Percentiles rank a stretch among this genome's conserved stretches.
Conservation (phyloP, 129 eudicot species). For the Rutidosis leptorrhynchoides region DNA sequence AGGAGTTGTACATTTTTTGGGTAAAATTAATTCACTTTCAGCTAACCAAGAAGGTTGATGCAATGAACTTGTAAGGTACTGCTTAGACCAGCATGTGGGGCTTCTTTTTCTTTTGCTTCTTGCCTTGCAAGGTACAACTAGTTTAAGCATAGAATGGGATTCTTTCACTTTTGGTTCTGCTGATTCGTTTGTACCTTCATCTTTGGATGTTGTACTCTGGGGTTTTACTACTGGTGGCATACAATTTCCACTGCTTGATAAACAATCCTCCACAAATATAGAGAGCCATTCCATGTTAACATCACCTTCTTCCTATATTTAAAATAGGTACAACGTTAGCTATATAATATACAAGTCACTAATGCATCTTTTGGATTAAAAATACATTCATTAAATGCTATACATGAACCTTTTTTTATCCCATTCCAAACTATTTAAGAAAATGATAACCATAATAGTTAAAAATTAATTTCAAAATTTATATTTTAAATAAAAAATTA, state of each 20-base stretch:
- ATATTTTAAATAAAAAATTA: too few relatives aligned
- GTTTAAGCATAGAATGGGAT: slow-evolving; percentile 24
- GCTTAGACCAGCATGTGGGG: slow-evolving; percentile 23
- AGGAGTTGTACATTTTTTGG: slow-evolving; percentile 30
- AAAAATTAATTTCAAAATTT: too few relatives aligned
- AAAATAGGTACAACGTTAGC: not conserved
- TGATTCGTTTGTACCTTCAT: slow-evolving; percentile 16
- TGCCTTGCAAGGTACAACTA: slow-evolving; percentile 41
- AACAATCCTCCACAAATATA: slow-evolving; percentile 56
- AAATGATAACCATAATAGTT: too few relatives aligned
- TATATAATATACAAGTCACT: not conserved
- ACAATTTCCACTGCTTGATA: slow-evolving; percentile 41
- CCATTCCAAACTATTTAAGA: not conserved
- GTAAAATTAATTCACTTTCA: slow-evolving; percentile 41
- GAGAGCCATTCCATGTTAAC: slow-evolving; percentile 59
- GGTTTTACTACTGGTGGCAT: slow-evolving; percentile 32
- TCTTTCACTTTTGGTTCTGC: slow-evolving; percentile 1
- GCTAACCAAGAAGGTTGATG: slow-evolving; percentile 34
- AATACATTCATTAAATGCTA: not conserved
- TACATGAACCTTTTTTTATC: too few relatives aligned
- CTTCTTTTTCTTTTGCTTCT: slow-evolving; percentile 29
- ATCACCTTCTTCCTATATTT: slow-evolving; percentile 46
- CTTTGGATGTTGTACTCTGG: slow-evolving; percentile 21
- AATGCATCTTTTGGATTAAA: not conserved
- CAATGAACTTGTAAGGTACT: slow-evolving; percentile 4